Base-by-base conservation (phyloP, 2,329 filamentous ascomycete genomes). In the Trichoderma koningiopsis region DNA sequence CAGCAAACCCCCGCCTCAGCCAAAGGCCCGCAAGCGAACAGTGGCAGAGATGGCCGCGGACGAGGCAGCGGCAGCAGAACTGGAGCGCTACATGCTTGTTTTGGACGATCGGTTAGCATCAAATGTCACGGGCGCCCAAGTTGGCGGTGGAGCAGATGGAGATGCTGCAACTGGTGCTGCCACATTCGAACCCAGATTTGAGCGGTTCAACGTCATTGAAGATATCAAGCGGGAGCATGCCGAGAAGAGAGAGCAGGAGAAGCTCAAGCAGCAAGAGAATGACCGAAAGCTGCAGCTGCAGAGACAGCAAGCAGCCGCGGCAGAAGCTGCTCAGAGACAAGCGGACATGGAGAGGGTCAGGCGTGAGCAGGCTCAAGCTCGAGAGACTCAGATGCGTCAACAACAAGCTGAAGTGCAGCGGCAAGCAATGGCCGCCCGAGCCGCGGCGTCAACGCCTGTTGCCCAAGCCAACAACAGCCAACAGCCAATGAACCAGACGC, bases 41-140 rank as follows among this genome's bases (percentile, higher is more conserved):
- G 91, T 96, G 22, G 96, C 96, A 10, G 95, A 99, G 77, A 89
- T 98, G 83, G 96, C 93, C 10, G 95, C 95, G 8, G 96, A 99
- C 76, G 94, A 99, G 81, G 95, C 96, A 0, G 86, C 93, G 70
- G 93, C 94, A 0, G 95, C 94, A 27, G 92, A 94, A 70, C 90
- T 93, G 72, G 94, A 99, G 80, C 88, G 93, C 58, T 96, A 93
- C 73, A 96, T 99, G 93, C 89, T 98, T 62, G 90, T 93, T 27
- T 89, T 94, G 80, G 96, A 99, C 76, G 95, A 97, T 74, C 88
- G 93, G 6, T 86, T 94, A 70, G 86, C 89, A 14, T 85, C 91
- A 1, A 86, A 84, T 52, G 83, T 84, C 16, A 85, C 87, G 4
- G 83, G 85, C 52, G 86, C 86, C 8, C 86, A 88, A 70, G 85